Base-by-base conservation (phyloP, 306 rosid species). In the Sicyos baderoa region DNA sequence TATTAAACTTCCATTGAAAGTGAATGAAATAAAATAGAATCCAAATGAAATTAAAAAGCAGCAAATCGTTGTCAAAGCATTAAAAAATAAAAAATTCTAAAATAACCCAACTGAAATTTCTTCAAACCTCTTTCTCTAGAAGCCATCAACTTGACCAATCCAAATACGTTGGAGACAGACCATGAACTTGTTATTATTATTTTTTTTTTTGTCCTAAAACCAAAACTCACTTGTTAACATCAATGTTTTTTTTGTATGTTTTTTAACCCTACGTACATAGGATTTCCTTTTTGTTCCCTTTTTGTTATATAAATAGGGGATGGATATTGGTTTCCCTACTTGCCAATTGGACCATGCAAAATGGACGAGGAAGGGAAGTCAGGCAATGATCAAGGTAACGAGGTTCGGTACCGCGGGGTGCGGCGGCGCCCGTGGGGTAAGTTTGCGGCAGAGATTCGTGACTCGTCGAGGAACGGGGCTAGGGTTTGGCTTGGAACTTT, bases 371-470 rank as follows among this genome's bases (percentile, higher is more conserved):
- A 40, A 9, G 15, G 13, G 18, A 53, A 3, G 25, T 17, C 62
- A 2, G 42, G 32, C 29, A 70, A 35, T 51, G 50, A 63, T 40
- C 27, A 51, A 11, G 67, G 58, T 16, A 77, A 64, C 4, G 86
- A 83, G 18, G 82, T 80, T 32, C 53, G 72, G 15, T 92, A 86
- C 72, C 86, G 96, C 0, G 96, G 97, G 0, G 96, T 92, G 0
- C 77, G 97, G 15, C 13, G 84, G 15, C 81, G 97, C 48, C 97
- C 96, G 0, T 87, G 97, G 96, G 97, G 97, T 57, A 89, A 89
- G 60, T 92, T 75, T 2, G 97, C 97, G 10, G 95, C 97, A 0
- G 97, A 92, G 89, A 92, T 92, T 79, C 86, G 97, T 0, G 95
- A 92, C 80, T 86, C 96, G 0, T 68, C 81, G 0, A 76, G 89